Base-by-base conservation (phyloP, 179 eudicot genomes). In the Heliamphora pulchella region DNA sequence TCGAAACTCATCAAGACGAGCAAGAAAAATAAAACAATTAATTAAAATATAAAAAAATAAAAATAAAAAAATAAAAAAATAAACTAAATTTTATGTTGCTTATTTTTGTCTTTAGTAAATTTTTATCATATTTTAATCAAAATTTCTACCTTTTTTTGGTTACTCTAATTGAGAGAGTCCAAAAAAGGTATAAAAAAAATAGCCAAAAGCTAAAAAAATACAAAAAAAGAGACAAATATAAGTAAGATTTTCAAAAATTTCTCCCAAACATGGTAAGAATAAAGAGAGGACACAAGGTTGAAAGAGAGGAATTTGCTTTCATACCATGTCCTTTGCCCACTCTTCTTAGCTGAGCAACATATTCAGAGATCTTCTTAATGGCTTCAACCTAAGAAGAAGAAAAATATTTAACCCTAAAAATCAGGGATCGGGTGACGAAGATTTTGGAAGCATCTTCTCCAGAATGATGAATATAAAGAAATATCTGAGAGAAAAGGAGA, bases 241-340 rank as follows among this genome's bases (percentile, higher is more conserved):
- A 31, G 31, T 31, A 31, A 31, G 31, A 31, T 31, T 31, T 31
- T 31, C 31, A 31, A 31, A 31, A 31, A 31, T 31, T 31, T 31
- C 31, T 31, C 31, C 31, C 31, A 31, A 31, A 31, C 31, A 31
- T 31, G 31, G 31, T 31, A 31, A 31, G 31, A 31, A 31, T 44
- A 20, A 66, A 70, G 44, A 47, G 46, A 15, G 14, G 54, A 41
- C 2, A 47, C 22, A 51, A n/a, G 17, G 72, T 8, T 48, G 44
- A 22, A 17, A 31, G 48, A 39, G 18, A n/a, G 14, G 50, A 47
- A 63, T 68, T 67, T 39, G 77, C 69, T 41, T 41, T 58, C 73
- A 72, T 89, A 94, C 98, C 98, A 77, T 94, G 96, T 84, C 98
- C 98, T 91, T 89, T 92, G 84, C 97, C 97, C 57, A 94, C 89